Percentiles rank a stretch among this genome's conserved stretches.
These are phyloP conservation scores for Leccinum uliginosum DNA, from an alignment of 768 basidiomycete species.

Conservation along the genomic window DNA sequence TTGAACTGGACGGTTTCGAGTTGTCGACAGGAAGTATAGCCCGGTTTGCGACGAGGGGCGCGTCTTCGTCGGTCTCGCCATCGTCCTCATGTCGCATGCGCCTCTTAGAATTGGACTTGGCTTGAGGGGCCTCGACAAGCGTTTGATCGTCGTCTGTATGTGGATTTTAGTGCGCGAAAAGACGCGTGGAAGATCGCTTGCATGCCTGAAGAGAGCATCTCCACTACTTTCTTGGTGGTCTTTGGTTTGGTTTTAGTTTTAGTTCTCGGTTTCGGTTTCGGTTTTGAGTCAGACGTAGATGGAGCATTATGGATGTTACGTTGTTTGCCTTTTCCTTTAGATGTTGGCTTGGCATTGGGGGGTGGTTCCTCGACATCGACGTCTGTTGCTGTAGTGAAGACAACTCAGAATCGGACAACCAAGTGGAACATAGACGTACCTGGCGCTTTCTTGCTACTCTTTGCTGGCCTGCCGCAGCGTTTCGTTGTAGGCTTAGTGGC, in stretches of 20 bases:
- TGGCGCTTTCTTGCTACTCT: slow-evolving; percentile 9
- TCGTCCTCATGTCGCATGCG: not conserved
- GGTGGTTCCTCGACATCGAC: slow-evolving; percentile 2
- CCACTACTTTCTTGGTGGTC: slow-evolving; percentile 1
- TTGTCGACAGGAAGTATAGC: not conserved
- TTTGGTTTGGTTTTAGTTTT: not conserved
- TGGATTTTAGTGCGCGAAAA: not conserved
- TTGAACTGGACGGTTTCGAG: not conserved
- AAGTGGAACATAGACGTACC: not conserved
- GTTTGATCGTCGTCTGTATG: slow-evolving; percentile 26
- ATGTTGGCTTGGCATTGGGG: not conserved
- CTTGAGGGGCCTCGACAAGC: slow-evolving; percentile 20
- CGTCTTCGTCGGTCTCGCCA: slow-evolving; percentile 1
- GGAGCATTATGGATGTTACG: not conserved
- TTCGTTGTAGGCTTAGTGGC: slow-evolving; percentile 9
- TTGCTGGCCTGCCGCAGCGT: slow-evolving; percentile 13
- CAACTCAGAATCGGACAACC: not conserved
- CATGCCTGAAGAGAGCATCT: slow-evolving; percentile 14
- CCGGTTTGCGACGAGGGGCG: not conserved
- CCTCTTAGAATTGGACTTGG: not conserved
- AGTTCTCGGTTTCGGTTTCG: slow-evolving; percentile 3
- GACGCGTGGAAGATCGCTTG: not conserved
- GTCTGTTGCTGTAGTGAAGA: not conserved
- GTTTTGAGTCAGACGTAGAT: slow-evolving; percentile 1
- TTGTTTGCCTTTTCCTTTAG: slow-evolving; percentile 13